A percentile compares a stretch with the other conserved stretches of the same genome.
Conservation (phyloP, 148 eudicot genomes). For the Tetragonia tetragonoides region DNA sequence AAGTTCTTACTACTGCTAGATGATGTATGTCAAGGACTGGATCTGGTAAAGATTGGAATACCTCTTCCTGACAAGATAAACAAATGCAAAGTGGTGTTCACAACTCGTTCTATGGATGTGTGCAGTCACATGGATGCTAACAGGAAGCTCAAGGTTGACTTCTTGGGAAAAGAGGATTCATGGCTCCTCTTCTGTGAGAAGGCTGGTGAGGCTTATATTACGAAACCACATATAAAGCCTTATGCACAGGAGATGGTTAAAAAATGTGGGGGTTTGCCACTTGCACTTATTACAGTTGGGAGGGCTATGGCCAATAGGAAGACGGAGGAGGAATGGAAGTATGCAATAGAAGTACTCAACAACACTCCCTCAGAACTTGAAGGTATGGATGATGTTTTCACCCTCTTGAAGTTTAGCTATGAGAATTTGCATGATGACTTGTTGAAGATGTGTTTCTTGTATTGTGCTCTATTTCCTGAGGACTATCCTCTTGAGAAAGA, state of each 20-base stretch:
- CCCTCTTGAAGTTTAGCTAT: slow-evolving; percentile 36
- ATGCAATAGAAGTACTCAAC: slow-evolving; percentile 33
- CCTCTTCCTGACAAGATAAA: slow-evolving; percentile 38
- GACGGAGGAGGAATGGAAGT: slow-evolving; percentile 41
- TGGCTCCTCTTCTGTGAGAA: slow-evolving; percentile 41
- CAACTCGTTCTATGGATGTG: slow-evolving; percentile 40
- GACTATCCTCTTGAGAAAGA: slow-evolving; percentile 43
- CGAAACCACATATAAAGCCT: slow-evolving; percentile 20
- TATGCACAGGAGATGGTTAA: slow-evolving; percentile 29
- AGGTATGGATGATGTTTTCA: slow-evolving; percentile 43
- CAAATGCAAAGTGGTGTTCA: slow-evolving; percentile 40
- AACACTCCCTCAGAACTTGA: slow-evolving; percentile 36
- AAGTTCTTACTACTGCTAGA: slow-evolving; percentile 46
- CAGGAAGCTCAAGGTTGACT: slow-evolving; percentile 39
- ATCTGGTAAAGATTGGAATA: slow-evolving; percentile 40
- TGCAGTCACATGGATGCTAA: slow-evolving; percentile 51
- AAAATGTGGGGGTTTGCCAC: slow-evolving; percentile 49
- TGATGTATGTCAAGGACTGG: slow-evolving; percentile 48
- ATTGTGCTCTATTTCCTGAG: slow-evolving; percentile 45
- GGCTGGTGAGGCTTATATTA: slow-evolving; percentile 18
- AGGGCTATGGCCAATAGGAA: slow-evolving; percentile 47
- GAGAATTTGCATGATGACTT: slow-evolving; percentile 31
- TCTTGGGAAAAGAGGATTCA: slow-evolving; percentile 34
- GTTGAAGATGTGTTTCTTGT: slow-evolving; percentile 34
- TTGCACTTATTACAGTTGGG: slow-evolving; percentile 45